Evolutionary conservation across 768 basidiomycete species (phyloP), one percentile per base, ranked within the genome.

Genomic region (Boletus rubroflammeus): DNA sequence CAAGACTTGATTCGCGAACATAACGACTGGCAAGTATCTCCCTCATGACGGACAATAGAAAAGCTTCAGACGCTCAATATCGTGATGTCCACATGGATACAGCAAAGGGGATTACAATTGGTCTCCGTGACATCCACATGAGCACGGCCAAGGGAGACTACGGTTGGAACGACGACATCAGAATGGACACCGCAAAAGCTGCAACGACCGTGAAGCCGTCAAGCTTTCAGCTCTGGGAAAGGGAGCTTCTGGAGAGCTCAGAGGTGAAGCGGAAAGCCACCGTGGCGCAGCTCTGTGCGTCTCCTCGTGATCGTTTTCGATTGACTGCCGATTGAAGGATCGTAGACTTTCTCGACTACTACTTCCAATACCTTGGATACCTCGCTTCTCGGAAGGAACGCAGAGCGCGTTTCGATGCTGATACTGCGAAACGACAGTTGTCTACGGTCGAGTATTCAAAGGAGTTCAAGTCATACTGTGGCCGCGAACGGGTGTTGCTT

Each of bases 181-280:
- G 72, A 54, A 90, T 90, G 88, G 80, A 85, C 35, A 72, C 78
- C 13, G 40, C 62, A 15, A 68, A 67, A 26, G 62, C 61, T 23
- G 67, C 60, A 6, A 71, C 77, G 3, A 90, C 85, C 2, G 54
- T 86, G 50, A 83, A 80, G 62, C 75, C 77, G 42, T 59, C 64
- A 1, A 78, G 75, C 14, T 81, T 78, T 9, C 77, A 90, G 68
- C 70, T 85, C 19, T 93, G 93, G 93, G 94, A 99, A 73, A 81
- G 80, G 58, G 87, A 93, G 61, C 76, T 97, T 34, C 66, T 97
- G 42, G 86, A 90, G 36, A 93, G 83, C 55, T 70, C 85, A 14
- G 97, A 98, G 70, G 88, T 98, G 50, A 92, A 84, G 70, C 82
- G 97, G 51, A 98, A 99, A 71, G 90, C 96, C 2, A 98, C 95